These are phyloP conservation scores for Triglochin maritima DNA, from an alignment of 106 monocot genomes.

Conservation along the genomic window DNA sequence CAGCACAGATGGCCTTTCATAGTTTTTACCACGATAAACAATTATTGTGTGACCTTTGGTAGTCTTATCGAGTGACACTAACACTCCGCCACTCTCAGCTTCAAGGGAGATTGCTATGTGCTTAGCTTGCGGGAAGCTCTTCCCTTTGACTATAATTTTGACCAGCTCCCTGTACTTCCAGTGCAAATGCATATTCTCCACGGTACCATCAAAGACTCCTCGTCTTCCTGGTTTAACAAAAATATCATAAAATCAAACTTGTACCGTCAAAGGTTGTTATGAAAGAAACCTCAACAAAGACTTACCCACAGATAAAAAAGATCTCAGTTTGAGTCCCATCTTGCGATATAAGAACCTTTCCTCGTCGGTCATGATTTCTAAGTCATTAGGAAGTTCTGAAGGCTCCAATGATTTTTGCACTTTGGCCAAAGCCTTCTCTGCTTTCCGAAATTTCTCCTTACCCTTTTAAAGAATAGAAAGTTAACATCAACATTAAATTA, in stretches of 20 bases:
- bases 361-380: conserved; percentile 93
- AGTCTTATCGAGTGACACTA: conserved; percentile 92
- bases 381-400: conserved; percentile 73
- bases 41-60: conserved; percentile 85
- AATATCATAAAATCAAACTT: neutral
- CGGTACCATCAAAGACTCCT: conserved; percentile 83
- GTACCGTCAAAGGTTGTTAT: neutral
- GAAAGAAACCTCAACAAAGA: neutral
- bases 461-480: conserved; percentile 28
- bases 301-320: conserved; percentile 57
- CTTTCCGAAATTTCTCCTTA: conserved; percentile 59
- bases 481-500: neutral
- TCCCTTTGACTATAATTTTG: conserved; percentile 78
- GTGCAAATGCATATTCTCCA: conserved; percentile 79
- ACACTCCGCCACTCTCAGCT: conserved; percentile 89
- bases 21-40: conserved; percentile 90
- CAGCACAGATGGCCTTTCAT: conserved; percentile 42
- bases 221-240: conserved; percentile 43
- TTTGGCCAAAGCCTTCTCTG: conserved; percentile 79
- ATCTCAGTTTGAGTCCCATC: conserved; percentile 79
- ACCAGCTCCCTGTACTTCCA: conserved; percentile 86
- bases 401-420: conserved; percentile 71
- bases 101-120: conserved; percentile 86
- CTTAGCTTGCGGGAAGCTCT: conserved; percentile 78
- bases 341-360: conserved; percentile 71